Percentiles rank a stretch among this genome's conserved stretches.
Evolutionary conservation across 495 filamentous ascomycete genomes (phyloP).

Genomic region (Neurospora sp.): DNA sequence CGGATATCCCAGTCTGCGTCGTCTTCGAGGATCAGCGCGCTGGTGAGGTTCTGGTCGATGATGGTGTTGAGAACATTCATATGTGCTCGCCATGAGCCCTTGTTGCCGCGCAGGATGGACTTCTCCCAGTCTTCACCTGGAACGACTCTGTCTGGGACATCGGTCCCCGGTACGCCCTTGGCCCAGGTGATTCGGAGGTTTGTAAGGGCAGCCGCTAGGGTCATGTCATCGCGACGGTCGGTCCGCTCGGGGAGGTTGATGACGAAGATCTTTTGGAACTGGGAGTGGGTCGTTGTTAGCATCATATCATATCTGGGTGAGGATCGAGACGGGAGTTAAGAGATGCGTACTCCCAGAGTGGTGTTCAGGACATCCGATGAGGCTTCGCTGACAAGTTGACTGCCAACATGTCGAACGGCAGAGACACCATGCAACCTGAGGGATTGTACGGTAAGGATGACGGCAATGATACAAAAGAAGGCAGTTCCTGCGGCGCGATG

Average conservation of each 20-base stretch:
- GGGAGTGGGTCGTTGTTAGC: not conserved
- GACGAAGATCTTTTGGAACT: constrained; percentile 54
- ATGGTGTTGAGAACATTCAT: constrained; percentile 32
- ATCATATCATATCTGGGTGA: not conserved
- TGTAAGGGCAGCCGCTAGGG: constrained; percentile 40
- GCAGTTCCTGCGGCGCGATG: constrained; percentile 5
- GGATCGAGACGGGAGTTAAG: not conserved
- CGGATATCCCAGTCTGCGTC: constrained; percentile 42
- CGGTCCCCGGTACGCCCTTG: constrained; percentile 36
- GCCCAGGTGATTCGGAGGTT: constrained; percentile 46
- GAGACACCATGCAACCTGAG: not conserved
- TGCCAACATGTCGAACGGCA: constrained; percentile 1
- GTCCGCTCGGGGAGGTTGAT: constrained; percentile 49
- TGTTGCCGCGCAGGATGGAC: constrained; percentile 20
- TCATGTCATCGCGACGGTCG: constrained; percentile 53
- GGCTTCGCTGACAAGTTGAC: not conserved
- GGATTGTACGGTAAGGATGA: constrained; percentile 4
- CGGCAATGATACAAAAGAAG: not conserved
- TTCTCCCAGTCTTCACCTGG: constrained; percentile 11
- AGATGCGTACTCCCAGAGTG: constrained; percentile 21
- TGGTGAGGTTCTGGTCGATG: constrained; percentile 24
- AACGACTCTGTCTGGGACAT: constrained; percentile 26
- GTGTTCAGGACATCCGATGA: constrained; percentile 13
- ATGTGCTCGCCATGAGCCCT: constrained; percentile 37
- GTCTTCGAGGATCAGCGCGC: constrained; percentile 39